Base-by-base conservation (phyloP, 805 yeast genomes). In the Wickerhamomyces bovis region DNA sequence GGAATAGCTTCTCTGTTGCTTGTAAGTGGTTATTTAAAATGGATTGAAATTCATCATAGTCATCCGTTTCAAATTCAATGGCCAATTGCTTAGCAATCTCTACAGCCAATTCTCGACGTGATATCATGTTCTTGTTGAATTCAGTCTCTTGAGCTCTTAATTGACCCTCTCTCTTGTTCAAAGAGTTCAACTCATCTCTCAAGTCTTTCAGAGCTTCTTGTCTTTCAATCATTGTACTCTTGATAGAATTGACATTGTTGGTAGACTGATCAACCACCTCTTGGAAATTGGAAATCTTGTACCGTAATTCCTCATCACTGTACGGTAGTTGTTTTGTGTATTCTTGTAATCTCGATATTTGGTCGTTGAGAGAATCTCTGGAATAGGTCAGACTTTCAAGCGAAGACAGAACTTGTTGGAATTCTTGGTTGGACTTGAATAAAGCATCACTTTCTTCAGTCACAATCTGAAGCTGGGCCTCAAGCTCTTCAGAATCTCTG, bases 351-450 rank as follows among this genome's bases (percentile, higher is more conserved):
- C 86, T 70, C 10, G 64, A 63, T 4, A 80, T 71, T 50, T 82
- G 86, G 16, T 76, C 78, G 2, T 55, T 50, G 4, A 79, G 60
- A 2, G 79, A 69, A 10, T 58, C 57, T 47, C 70, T 68, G 41
- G 75, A 73, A 43, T 77, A 77, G 31, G 69, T 67, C 40, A 85
- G 60, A 43, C 77, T 78, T 36, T 84, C 87, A 20, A 81, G 64
- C 51, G 77, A 77, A 25, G 85, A 80, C 19, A 90, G 60, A 0
- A 81, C 78, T 49, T 80, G 73, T 60, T 89, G 96, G 60, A 83
- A 90, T 48, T 85, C 84, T 60, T 88, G 96, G 58, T 88, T 87
- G 1, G 87, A 73, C 42, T 79, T 77, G 64, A 89, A 89, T 13
- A 90, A 67, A 13, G 60, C 60, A 42, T 85, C 83, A 3, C 88